phyloP scores from a whole-genome alignment of 2,329 filamentous ascomycete genomes.

The Gaeumannomyces tritici region DNA sequence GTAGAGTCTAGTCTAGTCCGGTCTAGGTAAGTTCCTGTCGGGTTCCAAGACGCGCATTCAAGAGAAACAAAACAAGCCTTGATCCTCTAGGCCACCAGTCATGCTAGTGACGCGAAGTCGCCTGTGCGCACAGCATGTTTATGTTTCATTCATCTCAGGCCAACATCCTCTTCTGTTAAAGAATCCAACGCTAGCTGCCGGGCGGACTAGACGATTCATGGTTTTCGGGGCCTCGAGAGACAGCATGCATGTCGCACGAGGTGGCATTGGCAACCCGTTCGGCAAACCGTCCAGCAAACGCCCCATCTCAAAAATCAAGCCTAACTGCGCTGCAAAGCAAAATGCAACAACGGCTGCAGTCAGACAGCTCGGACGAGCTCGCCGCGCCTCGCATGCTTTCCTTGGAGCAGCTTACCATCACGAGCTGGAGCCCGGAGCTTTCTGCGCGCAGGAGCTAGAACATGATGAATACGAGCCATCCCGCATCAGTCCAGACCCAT shows the following conservation, averaged over 20 bases:
- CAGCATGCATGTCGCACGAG: background rate
- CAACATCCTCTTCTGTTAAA: background rate
- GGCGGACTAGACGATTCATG: background rate
- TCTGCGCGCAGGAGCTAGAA: background rate
- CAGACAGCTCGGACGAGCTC: no score
- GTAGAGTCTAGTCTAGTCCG: no score
- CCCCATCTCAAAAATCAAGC: background rate
- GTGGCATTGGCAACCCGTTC: background rate
- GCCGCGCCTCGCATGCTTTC: background rate
- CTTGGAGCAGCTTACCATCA: background rate
- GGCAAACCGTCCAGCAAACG: background rate
- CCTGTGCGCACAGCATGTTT: background rate
- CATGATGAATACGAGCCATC: background rate
- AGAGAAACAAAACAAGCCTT: background rate
- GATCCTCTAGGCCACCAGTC: background rate
- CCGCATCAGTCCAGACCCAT: background rate
- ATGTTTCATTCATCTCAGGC: background rate
- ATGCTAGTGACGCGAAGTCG: background rate
- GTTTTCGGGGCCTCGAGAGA: background rate
- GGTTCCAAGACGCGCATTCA: background rate
- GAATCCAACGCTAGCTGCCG: background rate
- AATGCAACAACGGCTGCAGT: background rate
- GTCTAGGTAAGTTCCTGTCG: no score
- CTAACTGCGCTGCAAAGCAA: background rate
- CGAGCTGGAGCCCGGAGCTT: background rate